phyloP scores from a whole-genome alignment of 768 basidiomycete species.

The Naematelia encephala region DNA sequence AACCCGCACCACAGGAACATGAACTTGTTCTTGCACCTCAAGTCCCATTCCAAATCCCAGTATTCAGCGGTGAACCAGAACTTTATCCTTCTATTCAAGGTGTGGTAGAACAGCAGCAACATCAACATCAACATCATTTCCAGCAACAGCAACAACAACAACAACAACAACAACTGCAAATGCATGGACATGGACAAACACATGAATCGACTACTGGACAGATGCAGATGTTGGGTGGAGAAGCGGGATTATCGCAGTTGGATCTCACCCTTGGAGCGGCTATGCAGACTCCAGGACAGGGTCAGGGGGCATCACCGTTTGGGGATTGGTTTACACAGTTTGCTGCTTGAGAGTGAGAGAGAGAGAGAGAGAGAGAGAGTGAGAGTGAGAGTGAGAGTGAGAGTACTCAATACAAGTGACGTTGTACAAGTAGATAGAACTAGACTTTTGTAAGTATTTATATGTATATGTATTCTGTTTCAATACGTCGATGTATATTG shows the following conservation, averaged over 20 bases:
- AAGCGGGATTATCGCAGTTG: not conserved
- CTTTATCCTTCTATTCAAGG: not conserved
- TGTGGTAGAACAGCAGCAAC: not conserved
- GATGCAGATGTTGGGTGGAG: not conserved
- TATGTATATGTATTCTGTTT: too few species aligned
- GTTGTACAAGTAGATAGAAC: too few species aligned
- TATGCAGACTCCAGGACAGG: not conserved
- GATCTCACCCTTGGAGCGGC: not conserved
- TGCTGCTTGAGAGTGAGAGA: not conserved
- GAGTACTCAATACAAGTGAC: not conserved
- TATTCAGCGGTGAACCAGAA: constrained; percentile 4
- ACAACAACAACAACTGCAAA: not conserved
- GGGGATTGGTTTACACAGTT: not conserved
- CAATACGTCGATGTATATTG: too few species aligned
- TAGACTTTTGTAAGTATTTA: too few species aligned
- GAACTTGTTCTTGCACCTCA: constrained; percentile 13
- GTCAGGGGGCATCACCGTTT: not conserved
- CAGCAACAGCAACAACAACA: not conserved
- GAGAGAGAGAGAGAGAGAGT: not conserved
- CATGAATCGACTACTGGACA: not conserved
- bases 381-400: not conserved
- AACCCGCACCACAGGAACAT: constrained; percentile 11
- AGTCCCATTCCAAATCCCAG: constrained; percentile 10
- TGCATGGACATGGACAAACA: not conserved
- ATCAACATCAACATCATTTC: not conserved